Conservation (phyloP, 1,139 yeast genomes). For the Geotrichum australiense region DNA sequence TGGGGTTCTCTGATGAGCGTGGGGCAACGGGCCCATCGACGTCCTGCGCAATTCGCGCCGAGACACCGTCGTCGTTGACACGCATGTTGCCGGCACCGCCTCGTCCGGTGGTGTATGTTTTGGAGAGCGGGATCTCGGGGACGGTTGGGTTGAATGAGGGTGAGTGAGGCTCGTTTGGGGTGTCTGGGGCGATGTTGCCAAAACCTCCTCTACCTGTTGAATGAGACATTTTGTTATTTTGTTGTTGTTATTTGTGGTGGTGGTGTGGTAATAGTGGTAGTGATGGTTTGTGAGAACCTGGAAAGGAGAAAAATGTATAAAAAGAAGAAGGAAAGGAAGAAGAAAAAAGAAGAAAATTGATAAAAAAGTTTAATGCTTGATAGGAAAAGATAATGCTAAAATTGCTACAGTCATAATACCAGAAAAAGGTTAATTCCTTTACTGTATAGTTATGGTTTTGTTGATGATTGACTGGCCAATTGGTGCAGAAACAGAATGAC, state of each 20-base stretch:
- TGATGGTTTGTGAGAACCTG: too few relatives aligned
- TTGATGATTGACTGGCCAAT: too few relatives aligned
- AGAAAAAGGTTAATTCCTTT: too few relatives aligned
- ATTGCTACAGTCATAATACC: too few relatives aligned
- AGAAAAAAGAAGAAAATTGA: too few relatives aligned
- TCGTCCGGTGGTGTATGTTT: constrained; percentile 64
- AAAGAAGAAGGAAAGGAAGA: too few relatives aligned
- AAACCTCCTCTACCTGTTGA: constrained; percentile 83
- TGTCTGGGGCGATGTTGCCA: constrained; percentile 50
- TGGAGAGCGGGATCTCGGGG: constrained; percentile 48
- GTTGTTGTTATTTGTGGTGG: neutral
- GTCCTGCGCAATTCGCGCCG: constrained; percentile 63
- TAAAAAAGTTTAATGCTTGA: too few relatives aligned
- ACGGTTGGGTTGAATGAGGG: constrained; percentile 36
- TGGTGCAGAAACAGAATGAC: too few relatives aligned
- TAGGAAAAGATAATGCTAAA: too few relatives aligned
- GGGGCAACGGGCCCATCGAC: constrained; percentile 43
- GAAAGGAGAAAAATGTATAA: too few relatives aligned
- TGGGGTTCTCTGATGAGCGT: constrained; percentile 21
- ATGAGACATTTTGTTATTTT: constrained; percentile 25
- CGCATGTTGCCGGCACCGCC: constrained; percentile 80
- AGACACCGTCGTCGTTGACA: constrained; percentile 50
- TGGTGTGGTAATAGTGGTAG: too few relatives aligned
- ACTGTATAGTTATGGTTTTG: too few relatives aligned
- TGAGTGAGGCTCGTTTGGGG: constrained; percentile 43